Evolutionary conservation across 1,139 yeast species (phyloP).

Genomic region (Candida neerlandica): DNA sequence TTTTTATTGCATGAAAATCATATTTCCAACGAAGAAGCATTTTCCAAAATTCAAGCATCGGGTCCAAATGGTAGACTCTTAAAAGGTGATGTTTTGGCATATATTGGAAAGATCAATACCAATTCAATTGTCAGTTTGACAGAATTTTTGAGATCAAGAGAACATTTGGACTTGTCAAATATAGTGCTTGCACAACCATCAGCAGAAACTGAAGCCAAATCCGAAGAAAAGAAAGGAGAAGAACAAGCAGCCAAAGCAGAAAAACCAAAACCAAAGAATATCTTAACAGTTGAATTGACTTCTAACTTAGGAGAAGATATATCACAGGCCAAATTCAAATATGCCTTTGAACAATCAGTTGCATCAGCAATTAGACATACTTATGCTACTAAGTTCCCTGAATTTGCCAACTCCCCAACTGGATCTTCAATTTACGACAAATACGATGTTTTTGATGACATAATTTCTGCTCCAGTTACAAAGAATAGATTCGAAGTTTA

Average conservation of each 20-base stretch:
- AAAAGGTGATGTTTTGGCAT: constrained; percentile 89
- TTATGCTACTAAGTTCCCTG: constrained; percentile 47
- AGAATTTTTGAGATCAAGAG: constrained; percentile 55
- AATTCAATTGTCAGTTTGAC: constrained; percentile 57
- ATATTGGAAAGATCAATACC: constrained; percentile 66
- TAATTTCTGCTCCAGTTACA: constrained; percentile 59
- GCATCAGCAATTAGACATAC: constrained; percentile 36
- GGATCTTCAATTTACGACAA: constrained; percentile 23
- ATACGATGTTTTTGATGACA: constrained; percentile 68
- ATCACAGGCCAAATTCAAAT: constrained; percentile 31
- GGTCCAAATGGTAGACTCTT: constrained; percentile 88
- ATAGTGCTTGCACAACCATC: constrained; percentile 55
- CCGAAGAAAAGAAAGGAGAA: constrained; percentile 15
- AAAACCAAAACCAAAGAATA: constrained; percentile 32
- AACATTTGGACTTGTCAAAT: constrained; percentile 76
- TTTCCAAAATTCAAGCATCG: constrained; percentile 72
- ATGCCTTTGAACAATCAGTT: constrained; percentile 34
- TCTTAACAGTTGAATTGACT: constrained; percentile 28
- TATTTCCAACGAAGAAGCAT: constrained; percentile 70
- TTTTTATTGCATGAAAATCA: constrained; percentile 61
- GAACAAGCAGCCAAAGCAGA: constrained; percentile 12
- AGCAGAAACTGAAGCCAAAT: constrained; percentile 13
- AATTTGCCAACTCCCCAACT: constrained; percentile 49
- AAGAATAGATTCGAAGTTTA: constrained; percentile 57
- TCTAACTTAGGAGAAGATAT: constrained; percentile 31